These are phyloP conservation scores for Solanum habrochaites DNA, from an alignment of 257 asterid species.

Conservation along the genomic window DNA sequence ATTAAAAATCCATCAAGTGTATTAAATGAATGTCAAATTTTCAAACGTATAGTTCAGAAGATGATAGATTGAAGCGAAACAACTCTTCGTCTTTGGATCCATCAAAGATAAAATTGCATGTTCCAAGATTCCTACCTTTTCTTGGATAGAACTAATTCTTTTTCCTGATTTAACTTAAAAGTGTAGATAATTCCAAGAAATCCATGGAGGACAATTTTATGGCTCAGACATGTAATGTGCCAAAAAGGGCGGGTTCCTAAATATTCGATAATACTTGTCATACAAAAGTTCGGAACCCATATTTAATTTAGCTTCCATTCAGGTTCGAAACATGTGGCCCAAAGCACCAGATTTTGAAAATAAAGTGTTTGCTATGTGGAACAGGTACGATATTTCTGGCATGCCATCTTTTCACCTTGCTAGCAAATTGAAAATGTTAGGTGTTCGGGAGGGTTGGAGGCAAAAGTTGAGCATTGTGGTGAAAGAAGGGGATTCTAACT, in stretches of 20 bases:
- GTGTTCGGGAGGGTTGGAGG: background rate
- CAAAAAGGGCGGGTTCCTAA: background rate
- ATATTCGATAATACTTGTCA: background rate
- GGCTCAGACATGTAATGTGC: background rate
- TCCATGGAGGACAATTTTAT: background rate
- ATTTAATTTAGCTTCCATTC: background rate
- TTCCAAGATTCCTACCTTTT: background rate
- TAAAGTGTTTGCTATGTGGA: background rate
- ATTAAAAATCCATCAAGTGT: background rate
- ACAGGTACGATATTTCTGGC: background rate
- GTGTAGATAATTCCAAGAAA: background rate
- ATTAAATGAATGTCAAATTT: background rate
- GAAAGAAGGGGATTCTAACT: background rate
- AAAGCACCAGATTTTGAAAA: background rate
- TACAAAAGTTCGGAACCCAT: background rate
- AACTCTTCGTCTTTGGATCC: background rate
- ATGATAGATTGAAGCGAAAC: background rate
- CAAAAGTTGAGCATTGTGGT: background rate
- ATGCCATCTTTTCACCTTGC: background rate
- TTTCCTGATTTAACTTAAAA: background rate
- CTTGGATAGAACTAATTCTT: background rate
- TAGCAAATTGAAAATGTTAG: background rate
- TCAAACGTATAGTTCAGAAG: background rate
- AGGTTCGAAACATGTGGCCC: background rate
- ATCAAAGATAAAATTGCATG: background rate